Evolutionary conservation across 2,329 filamentous ascomycete genomes (phyloP).

Genomic region (Myriosclerotinia curreyana): DNA sequence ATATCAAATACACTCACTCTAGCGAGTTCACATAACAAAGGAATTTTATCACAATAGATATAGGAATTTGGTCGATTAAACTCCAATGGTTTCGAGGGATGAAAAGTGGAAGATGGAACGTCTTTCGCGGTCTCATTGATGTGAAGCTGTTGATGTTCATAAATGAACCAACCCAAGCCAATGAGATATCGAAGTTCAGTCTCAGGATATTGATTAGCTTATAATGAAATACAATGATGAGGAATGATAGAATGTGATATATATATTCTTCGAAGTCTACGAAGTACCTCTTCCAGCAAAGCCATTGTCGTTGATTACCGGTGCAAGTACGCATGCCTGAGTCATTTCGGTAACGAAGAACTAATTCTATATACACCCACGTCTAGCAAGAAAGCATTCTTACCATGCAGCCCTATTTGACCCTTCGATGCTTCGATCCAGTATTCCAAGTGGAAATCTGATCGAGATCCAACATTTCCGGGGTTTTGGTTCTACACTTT

Average conservation of each 20-base stretch:
- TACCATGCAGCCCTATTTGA: too few relatives aligned
- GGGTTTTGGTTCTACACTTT: too few relatives aligned
- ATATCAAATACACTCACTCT: too few relatives aligned
- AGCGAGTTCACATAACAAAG: too few relatives aligned
- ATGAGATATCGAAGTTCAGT: slow-evolving; percentile 5
- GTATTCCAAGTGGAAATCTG: too few relatives aligned
- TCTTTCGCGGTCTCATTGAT: not conserved
- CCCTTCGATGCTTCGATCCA: too few relatives aligned
- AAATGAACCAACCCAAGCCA: not conserved
- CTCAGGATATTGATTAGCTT: not conserved
- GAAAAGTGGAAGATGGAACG: not conserved
- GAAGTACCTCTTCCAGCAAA: too few relatives aligned
- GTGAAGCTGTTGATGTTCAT: not conserved
- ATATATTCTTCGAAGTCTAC: too few relatives aligned
- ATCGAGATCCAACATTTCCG: too few relatives aligned
- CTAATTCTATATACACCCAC: not conserved
- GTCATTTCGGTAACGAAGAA: not conserved
- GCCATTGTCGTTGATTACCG: not conserved
- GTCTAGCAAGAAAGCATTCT: not conserved
- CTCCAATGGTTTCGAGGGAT: not conserved
- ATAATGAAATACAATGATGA: not conserved
- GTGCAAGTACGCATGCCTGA: not conserved
- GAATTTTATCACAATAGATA: not conserved
- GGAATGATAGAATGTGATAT: too few relatives aligned
- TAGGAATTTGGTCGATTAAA: not conserved